Evolutionary conservation across 768 basidiomycete species (phyloP), one percentile per base, ranked within the genome.

Genomic region (Collybia mongolica): DNA sequence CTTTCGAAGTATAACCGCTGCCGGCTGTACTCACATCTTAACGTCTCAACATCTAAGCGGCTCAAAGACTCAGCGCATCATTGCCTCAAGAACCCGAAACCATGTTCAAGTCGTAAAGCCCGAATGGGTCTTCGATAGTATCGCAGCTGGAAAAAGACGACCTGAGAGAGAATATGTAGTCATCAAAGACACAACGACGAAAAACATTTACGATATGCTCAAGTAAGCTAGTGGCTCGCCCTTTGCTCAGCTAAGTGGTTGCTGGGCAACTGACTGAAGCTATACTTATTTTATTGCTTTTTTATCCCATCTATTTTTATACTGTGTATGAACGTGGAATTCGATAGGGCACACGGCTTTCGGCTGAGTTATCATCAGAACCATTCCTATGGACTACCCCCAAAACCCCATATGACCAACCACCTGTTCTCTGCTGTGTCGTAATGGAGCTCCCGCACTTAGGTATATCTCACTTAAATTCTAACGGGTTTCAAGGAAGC

Each of bases 21-120:
- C 83, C 15, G 77, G 77, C 8, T 85, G 84, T 40, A 93, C 91
- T 6, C 91, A 94, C 62, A 83, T 93, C 44, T 60, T 94, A 35
- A 87, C 86, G 7, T 90, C 89, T 5, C 80, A 82, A 54, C 78
- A 77, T 46, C 72, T 92, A 49, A 88, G 76, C 58, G 88, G 77
- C 15, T 79, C 81, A 22, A 93, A 93, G 66, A 85, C 79, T 2
- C 82, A 91, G 51, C 82, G 75, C 57, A 58, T 83, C 44, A 65
- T 92, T 48, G 80, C 75, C 17, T 64, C 69, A 19, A 82, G 79
- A 57, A 71, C 70, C 26, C 71, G 72, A 54, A 74, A 64, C 49
- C 73, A 73, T 29, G 70, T 73, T 6, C 75, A 86, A 48, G 77
- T 93, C 48, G 88, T 93, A 26, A 82, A 74, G 49, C 88, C 88